Evolutionary conservation across 1,284 basidiomycete genomes (phyloP), one percentile per base, ranked within the genome.

Genomic region (Fomitopsis betulina): DNA sequence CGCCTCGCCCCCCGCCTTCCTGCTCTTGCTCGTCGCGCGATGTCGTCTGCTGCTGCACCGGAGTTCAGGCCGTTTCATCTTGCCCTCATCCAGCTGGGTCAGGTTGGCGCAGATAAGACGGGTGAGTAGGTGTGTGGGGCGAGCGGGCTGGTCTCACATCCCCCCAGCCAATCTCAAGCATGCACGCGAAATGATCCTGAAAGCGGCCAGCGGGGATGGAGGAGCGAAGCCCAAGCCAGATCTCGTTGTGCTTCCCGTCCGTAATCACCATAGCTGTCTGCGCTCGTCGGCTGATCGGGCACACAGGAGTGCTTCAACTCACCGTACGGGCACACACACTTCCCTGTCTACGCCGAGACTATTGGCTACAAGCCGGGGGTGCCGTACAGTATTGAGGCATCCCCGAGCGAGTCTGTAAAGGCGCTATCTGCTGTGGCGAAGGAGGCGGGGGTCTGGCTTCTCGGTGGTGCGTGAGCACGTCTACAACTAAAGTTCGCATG

Each of bases 291-390:
- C 15, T 58, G 23, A 55, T 21, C 21, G 35, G 17, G 23, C 25
- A 2, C 39, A 23, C 66, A 96, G 87, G 96, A 99, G 82, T 94
- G 94, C 76, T 99, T 99, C 80, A 99, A 99, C 74, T 96, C 93
- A 13, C 95, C 96, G 0, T 99, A 99, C 68, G 96, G 96, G 0
- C 88, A 93, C 62, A 79, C 81, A 5, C 84, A 91, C 68, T 96
- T 97, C 70, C 87, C 91, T 0, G 79, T 86, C 27, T 93, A 96
- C 67, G 91, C 93, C 1, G 95, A 98, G 74, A 79, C 76, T 2
- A 91, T 98, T 53, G 85, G 78, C 9, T 89, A 78, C 66, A 78
- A 70, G 6, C 75, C 77, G 40, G 85, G 82, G 3, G 71, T 79
- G 63, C 68, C 76, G 1, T 92, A 89, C 62, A 80, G 91, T 59